Base-by-base conservation (phyloP, 106 monocot species). In the Triglochin maritima region DNA sequence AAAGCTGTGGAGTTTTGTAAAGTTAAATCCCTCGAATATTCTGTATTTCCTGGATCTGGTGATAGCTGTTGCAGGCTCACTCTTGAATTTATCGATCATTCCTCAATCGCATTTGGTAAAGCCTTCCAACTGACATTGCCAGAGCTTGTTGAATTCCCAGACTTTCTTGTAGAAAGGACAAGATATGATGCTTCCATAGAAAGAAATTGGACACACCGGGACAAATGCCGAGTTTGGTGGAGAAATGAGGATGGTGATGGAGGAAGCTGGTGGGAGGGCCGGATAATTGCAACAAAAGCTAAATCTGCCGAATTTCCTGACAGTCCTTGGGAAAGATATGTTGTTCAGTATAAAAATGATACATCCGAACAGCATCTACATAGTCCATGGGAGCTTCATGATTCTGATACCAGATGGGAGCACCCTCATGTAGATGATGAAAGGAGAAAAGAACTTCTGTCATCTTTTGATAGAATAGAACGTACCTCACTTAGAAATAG, bases 171-270 rank as follows among this genome's bases (percentile, higher is more conserved):
- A 52, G 96, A 98, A 69, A 79, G 84, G 60, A 73, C 80, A 51
- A 68, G 91, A 55, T 98, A 83, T 76, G 80, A 88, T 69, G 79
- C 80, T 59, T 71, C 91, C 50, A 74, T 88, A 9, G 84, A 83
- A 17, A 81, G 91, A 67, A 88, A 86, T 62, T 98, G 96, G 96
- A 84, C 88, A 6, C 72, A 72, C 42, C 72, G 96, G 63, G 96
- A 98, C 67, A 98, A 92, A 70, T 98, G 91, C 62, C 81, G 76
- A 64, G 96, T 98, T 14, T 98, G 96, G 96, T 98, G 96, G 96
- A 85, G 88, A 63, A 79, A 88, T 66, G 88, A 81, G 17, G 86
- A 80, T 70, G 88, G 78, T 8, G 77, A 80, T 57, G 85, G 81
- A 52, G 91, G 96, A 11, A 83, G 82, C 70, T 98, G 96, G 96